Evolutionary conservation across 2,329 filamentous ascomycete species (phyloP).

Genomic region (Pyricularia sp.): DNA sequence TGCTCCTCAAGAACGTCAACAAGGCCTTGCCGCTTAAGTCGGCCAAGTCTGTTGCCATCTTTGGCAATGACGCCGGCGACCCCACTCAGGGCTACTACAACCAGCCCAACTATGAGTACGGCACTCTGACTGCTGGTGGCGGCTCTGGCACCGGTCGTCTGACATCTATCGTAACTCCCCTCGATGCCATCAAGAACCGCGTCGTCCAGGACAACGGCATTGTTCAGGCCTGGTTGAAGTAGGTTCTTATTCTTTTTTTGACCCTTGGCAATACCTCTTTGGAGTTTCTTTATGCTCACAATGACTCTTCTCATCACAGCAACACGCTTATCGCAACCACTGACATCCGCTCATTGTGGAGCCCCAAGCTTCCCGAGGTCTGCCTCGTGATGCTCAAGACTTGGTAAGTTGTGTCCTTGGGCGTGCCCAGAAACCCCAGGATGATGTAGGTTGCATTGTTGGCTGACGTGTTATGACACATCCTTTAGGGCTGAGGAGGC

Average conservation of each 20-base stretch:
- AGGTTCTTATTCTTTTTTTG: background rate
- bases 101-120: constrained; percentile 51
- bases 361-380: constrained; percentile 45
- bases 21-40: constrained; percentile 49
- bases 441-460: background rate
- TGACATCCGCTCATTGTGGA: constrained; percentile 34
- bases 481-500: constrained; percentile 60
- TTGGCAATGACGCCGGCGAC: constrained; percentile 55
- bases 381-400: constrained; percentile 59
- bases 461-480: background rate
- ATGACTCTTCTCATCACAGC: background rate
- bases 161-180: constrained; percentile 33
- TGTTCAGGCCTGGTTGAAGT: constrained; percentile 36
- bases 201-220: constrained; percentile 43
- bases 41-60: constrained; percentile 46
- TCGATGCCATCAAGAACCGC: constrained; percentile 43
- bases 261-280: background rate
- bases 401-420: constrained; percentile 24
- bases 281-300: background rate
- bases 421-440: background rate
- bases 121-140: constrained; percentile 49
- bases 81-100: constrained; percentile 57
- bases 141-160: constrained; percentile 44
- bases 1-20: constrained; percentile 64
- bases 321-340: constrained; percentile 29